Base-by-base conservation (phyloP, 1,284 basidiomycete species). In the Cryptococcus jaspeensis region DNA sequence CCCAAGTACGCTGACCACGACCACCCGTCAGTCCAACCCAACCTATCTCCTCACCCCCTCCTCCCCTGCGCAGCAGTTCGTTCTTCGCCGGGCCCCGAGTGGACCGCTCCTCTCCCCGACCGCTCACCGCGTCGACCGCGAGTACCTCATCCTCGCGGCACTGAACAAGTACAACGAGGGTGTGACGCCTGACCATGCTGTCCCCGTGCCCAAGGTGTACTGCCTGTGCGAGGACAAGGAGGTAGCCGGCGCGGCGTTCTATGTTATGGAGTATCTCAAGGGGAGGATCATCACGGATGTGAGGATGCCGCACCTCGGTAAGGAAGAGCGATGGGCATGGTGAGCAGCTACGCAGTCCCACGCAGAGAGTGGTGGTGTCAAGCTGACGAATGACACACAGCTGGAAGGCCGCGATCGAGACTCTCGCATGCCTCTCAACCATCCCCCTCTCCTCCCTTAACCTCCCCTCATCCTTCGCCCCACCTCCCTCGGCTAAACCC, bases 201-300 rank as follows among this genome's bases (percentile, higher is more conserved):
- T 97, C 7, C 95, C 94, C 0, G 86, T 96, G 1, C 95, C 94
- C 0, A 83, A 87, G 65, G 91, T 93, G 0, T 88, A 88, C 64
- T 81, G 87, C 38, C 80, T 97, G 1, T 96, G 92, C 73, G 85
- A 88, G 69, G 90, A 97, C 70, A 78, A 69, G 32, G 70, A 77
- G 2, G 83, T 97, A 22, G 82, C 95, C 18, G 95, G 93, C 0
- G 92, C 92, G 35, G 84, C 89, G 0, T 98, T 97, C 79, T 98
- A 97, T 74, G 82, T 98, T 39, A 97, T 97, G 94, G 87, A 95
- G 73, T 97, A 90, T 72, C 73, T 97, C 50, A 85, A 92, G 46
- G 95, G 94, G 0, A 82, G 95, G 43, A 95, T 97, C 70, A 97
- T 97, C 78, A 89, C 90, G 8, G 88, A 97, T 74, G 81, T 84